These are phyloP conservation scores for Endotrypanum monterogeii DNA, from an alignment of 208 protist species.

Conservation along the genomic window DNA sequence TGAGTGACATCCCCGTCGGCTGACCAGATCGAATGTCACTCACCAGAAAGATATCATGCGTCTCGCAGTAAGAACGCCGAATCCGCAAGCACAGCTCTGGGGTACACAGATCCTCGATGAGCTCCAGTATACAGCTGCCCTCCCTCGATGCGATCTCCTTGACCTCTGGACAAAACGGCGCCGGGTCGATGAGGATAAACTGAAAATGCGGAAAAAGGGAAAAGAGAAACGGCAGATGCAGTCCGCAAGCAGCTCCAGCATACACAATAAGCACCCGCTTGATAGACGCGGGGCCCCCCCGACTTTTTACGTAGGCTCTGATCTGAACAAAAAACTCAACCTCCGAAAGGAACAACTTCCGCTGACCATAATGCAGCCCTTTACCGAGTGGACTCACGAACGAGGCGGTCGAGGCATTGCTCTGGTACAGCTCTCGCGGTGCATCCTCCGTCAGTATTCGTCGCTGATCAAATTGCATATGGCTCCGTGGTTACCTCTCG, in stretches of 20 bases:
- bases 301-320: background rate
- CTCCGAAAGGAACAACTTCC: constrained; percentile 94
- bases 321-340: constrained; percentile 91
- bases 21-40: constrained; percentile 91
- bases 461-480: constrained; percentile 57
- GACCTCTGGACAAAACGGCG: constrained; percentile 75
- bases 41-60: constrained; percentile 85
- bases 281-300: background rate
- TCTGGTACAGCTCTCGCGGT: constrained; percentile 58
- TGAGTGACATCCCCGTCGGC: constrained; percentile 57
- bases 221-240: constrained; percentile 91
- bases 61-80: constrained; percentile 42
- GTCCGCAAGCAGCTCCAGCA: constrained; percentile 93
- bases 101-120: constrained; percentile 89
- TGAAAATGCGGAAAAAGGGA: constrained; percentile 67
- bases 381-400: constrained; percentile 61
- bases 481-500: background rate
- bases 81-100: constrained; percentile 87
- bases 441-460: constrained; percentile 44
- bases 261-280: constrained; percentile 85
- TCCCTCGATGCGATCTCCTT: constrained; percentile 34
- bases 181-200: constrained; percentile 95
- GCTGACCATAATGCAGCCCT: constrained; percentile 94
- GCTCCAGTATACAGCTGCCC: constrained; percentile 53
- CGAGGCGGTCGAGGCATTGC: constrained; percentile 35